Base-by-base conservation (phyloP, 2,329 filamentous ascomycete species). In the Phyllosticta paracitricarpa region DNA sequence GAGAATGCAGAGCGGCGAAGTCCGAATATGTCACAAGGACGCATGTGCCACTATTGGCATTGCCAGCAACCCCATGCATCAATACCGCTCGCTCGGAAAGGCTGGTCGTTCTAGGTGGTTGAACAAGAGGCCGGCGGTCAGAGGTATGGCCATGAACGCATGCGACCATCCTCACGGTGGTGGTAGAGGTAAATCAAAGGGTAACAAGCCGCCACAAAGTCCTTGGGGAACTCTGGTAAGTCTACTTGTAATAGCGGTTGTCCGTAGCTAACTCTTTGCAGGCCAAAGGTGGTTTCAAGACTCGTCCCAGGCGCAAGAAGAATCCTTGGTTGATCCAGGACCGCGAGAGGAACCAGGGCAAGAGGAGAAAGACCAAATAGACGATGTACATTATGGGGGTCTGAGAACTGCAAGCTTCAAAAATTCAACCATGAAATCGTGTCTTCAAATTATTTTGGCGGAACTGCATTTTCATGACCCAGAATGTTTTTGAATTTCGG, bases 151-250 rank as follows among this genome's bases (percentile, higher is more conserved):
- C 65, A 99, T 99, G 95, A 99, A 99, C 80, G 91, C 93, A 74
- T 89, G 86, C 69, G 94, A 99, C 72, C 94, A 99, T 82, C 94
- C 94, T 71, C 94, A 99, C 76, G 94, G 94, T 84, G 94, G 94
- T 89, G 94, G 94, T 77, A 86, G 95, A 82, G 94, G 94, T 80
- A 99, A 99, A 80, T 97, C 91, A 62, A 99, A 99, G 89, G 91
- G 94, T 85, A 96, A 97, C 73, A 86, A 92, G 64, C 83, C 96
- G 72, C 94, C 95, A 35, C 91, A 94, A 69, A 96, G 91, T 78
- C 94, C 94, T 63, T 99, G 95, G 94, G 94, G 95, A 73, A 88
- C 86, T 72, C 93, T 91, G 72, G 91, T 95, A 88, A 79, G 90
- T 84, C 60, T 1, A 10, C 40, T 48, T 51, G 52, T 5, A 12